Evolutionary conservation across 2,329 filamentous ascomycete species (phyloP), one percentile per base, ranked within the genome.

Genomic region (Aspergillus sp.): DNA sequence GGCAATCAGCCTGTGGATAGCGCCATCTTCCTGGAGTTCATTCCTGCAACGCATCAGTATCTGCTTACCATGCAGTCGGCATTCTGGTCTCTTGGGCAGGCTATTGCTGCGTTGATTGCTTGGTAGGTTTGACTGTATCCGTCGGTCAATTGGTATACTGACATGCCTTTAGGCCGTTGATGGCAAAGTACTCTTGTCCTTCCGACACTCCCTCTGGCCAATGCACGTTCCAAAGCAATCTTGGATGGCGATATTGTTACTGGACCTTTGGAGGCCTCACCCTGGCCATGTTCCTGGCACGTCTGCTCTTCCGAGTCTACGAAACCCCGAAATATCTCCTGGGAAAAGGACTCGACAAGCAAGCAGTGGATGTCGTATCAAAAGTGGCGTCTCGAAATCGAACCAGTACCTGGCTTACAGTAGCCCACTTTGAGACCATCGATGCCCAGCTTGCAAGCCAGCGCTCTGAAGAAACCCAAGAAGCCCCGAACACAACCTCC

Each of bases 191-290:
- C 6, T 63, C 65, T 9, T 67, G 65, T 19, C 27, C 27, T 9
- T 30, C 27, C 9, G 27, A 30, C 8, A 30, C 27, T 9, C 27
- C 27, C 11, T 30, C 27, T 9, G 27, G 27, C 11, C 27, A 30
- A 30, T 30, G 27, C 9, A 30, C 9, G 27, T 30, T 30, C 27
- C 27, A 30, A 3, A 3, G 4, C 0, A 30, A 30, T 9, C 27
- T 30, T 4, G 64, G 64, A 30, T 66, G 64, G 64, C 63, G 64
- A n/a, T 66, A 64, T 22, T 52, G 64, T 15, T 65, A 61, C 60
- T 66, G 61, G 64, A 64, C 63, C 7, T 66, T 65, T 19, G 64
- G 64, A 22, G 64, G 61, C 33, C 61, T 65, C 20, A 66, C 64
- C 1, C 52, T 65, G 3, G 62, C 63, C 50, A 51, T 65, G 2